These are phyloP conservation scores for Spathaspora hagerdaliae DNA, from an alignment of 805 yeast species.

Conservation along the genomic window DNA sequence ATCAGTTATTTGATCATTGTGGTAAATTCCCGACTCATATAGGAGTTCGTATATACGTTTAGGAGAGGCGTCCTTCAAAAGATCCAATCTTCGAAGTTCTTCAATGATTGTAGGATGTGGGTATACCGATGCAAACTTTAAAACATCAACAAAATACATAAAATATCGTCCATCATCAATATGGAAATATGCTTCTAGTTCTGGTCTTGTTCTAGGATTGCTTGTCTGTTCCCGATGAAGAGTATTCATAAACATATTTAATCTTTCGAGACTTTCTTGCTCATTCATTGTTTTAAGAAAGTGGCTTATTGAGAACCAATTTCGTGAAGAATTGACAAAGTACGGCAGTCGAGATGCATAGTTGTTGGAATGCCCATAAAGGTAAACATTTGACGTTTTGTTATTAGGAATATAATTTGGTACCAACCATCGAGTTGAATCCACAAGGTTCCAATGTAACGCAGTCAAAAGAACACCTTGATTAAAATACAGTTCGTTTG, in stretches of 20 bases:
- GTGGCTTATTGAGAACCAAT: conserved; percentile 8
- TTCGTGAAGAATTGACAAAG: conserved; percentile 20
- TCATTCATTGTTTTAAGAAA: conserved; percentile 9
- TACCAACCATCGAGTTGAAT: conserved; percentile 26
- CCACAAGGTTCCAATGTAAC: conserved; percentile 20
- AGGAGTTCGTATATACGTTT: conserved; percentile 12
- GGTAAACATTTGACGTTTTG: conserved; percentile 16
- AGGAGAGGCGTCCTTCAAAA: conserved; percentile 8
- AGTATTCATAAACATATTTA: conserved; percentile 15
- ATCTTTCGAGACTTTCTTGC: conserved; percentile 13
- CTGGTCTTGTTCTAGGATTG: conserved; percentile 12
- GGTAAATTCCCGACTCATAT: conserved; percentile 18
- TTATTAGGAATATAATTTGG: conserved; percentile 10
- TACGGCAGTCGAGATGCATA: conserved; percentile 9
- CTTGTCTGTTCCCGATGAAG: conserved; percentile 14
- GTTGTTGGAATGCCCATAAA: conserved; percentile 4
- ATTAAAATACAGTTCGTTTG: conserved; percentile 18
- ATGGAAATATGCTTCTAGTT: conserved; percentile 20
- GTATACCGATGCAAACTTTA: conserved; percentile 27
- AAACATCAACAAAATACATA: conserved; percentile 19
- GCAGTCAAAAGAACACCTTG: conserved; percentile 28
- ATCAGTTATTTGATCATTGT: conserved; percentile 19
- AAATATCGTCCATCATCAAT: conserved; percentile 30
- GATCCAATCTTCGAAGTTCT: conserved; percentile 5
- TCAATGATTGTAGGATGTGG: conserved; percentile 23